Base-by-base conservation (phyloP, 805 yeast species). In the Wickerhamomyces subpelliculosus region DNA sequence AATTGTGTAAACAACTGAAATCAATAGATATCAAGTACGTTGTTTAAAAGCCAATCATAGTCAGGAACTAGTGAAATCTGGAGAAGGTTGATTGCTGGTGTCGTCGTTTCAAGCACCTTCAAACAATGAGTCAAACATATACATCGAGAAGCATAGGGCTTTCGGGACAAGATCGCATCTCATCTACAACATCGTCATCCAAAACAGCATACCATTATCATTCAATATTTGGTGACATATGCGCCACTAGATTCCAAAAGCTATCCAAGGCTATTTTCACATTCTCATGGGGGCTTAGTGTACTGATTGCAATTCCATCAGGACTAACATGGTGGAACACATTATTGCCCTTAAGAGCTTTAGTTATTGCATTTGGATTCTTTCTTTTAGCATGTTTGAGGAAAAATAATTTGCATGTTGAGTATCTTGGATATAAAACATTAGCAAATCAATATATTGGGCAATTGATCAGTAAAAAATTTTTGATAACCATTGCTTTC, bases 401-500 rank as follows among this genome's bases (percentile, higher is more conserved):
- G 41, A 67, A 67, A 38, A 63, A 64, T 38, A 62, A 62, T 36
- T 35, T 67, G 26, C 70, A 65, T 45, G 68, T 67, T 11, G 58
- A 63, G 22, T 55, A 47, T 31, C 24, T 64, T 20, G 57, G 63
- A 7, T 60, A 63, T 16, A 48, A 54, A 32, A 59, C 61, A n/a
- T 46, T 52, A 8, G 28, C 60, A 1, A 48, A 38, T 17, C 59
- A 53, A 35, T 27, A 52, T 1, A 20, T 46, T 7, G 60, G 59
- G 3, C 58, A 55, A 35, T 11, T 51, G 13, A 23, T 46, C 8
- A 52, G 32, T 37, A 48, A 35, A 33, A 55, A 52, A 48, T 57
- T 28, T 51, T 47, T 39, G 34, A 39, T 43, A n/a, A 51, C 38
- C 24, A 49, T 35, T 36, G 36, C 41, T 13, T 41, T 31, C 10